Evolutionary conservation across 2,329 filamentous ascomycete species (phyloP).

Genomic region (Colletotrichum sp.): DNA sequence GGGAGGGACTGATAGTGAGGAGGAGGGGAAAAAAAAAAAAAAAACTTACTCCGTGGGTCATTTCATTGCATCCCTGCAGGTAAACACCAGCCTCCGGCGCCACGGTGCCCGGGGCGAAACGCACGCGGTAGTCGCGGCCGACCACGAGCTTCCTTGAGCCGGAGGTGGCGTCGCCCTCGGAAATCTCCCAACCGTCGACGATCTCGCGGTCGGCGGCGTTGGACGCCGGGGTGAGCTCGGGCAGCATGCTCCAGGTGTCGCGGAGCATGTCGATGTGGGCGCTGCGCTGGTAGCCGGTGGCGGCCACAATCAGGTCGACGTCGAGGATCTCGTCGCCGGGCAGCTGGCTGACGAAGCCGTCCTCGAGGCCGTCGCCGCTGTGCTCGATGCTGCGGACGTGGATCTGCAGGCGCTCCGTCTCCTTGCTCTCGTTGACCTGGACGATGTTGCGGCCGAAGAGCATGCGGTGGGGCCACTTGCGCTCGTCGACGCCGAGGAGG

Average conservation of each 20-base stretch:
- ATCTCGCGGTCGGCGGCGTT: conserved; percentile 2
- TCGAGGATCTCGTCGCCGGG: conserved; percentile 66
- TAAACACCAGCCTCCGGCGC: conserved; percentile 80
- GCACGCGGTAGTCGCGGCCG: conserved; percentile 77
- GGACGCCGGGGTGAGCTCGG: conserved; percentile 37
- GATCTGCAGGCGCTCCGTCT: conserved; percentile 58
- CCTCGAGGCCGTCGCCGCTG: conserved; percentile 33
- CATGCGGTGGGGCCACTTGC: conserved; percentile 83
- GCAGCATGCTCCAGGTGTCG: conserved; percentile 69
- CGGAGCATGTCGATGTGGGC: conserved; percentile 80
- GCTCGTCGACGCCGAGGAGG: conserved; percentile 69
- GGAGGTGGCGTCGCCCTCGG: conserved; percentile 7
- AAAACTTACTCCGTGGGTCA: conserved; percentile 82
- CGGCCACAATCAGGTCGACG: conserved; percentile 82
- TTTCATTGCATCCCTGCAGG: conserved; percentile 94
- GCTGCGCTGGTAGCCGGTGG: conserved; percentile 83
- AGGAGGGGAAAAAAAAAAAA: neutral
- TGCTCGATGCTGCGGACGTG: conserved; percentile 55
- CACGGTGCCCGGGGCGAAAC: conserved; percentile 72
- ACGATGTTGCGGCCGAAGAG: conserved; percentile 71
- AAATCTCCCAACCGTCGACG: conserved; percentile 43
- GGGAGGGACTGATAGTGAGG: neutral
- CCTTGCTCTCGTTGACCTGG: conserved; percentile 59
- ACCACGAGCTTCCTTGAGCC: conserved; percentile 64
- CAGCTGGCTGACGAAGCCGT: conserved; percentile 38